Conservation (phyloP, 495 filamentous ascomycete genomes). For the Collariella sp. region DNA sequence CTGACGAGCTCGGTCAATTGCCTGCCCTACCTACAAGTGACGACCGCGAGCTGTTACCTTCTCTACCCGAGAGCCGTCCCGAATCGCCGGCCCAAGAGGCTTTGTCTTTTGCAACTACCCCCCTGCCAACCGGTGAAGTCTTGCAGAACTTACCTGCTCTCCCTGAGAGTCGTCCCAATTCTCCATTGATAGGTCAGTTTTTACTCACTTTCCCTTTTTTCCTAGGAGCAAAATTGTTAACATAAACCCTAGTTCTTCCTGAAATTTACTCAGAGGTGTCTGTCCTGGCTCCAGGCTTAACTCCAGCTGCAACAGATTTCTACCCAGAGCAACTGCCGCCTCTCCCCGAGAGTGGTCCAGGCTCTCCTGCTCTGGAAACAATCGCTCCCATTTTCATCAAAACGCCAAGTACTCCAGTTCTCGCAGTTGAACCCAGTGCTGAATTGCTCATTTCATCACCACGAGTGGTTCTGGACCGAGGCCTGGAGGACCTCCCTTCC, state of each 20-base stretch:
- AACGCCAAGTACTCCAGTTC: too few relatives aligned
- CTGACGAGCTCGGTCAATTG: not conserved
- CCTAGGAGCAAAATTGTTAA: not conserved
- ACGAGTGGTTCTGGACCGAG: not conserved
- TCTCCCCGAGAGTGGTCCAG: not conserved
- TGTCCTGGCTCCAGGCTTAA: not conserved
- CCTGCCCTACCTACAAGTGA: not conserved
- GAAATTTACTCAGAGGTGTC: not conserved
- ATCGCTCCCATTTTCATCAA: not conserved
- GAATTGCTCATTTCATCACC: not conserved
- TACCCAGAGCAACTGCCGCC: not conserved
- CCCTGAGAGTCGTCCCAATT: not conserved
- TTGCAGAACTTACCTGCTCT: not conserved
- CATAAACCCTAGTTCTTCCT: not conserved
- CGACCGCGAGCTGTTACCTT: not conserved
- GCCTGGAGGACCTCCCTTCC: conserved; percentile 2
- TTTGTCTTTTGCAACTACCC: not conserved
- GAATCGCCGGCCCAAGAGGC: not conserved
- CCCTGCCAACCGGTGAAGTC: not conserved
- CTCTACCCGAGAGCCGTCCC: conserved; percentile 3
- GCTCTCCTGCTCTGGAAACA: not conserved
- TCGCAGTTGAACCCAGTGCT: not conserved
- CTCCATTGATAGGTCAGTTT: not conserved
- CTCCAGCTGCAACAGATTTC: not conserved
- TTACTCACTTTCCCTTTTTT: not conserved